Base-by-base conservation (phyloP, 2,329 filamentous ascomycete species). In the Cladobotryum mycophilum region DNA sequence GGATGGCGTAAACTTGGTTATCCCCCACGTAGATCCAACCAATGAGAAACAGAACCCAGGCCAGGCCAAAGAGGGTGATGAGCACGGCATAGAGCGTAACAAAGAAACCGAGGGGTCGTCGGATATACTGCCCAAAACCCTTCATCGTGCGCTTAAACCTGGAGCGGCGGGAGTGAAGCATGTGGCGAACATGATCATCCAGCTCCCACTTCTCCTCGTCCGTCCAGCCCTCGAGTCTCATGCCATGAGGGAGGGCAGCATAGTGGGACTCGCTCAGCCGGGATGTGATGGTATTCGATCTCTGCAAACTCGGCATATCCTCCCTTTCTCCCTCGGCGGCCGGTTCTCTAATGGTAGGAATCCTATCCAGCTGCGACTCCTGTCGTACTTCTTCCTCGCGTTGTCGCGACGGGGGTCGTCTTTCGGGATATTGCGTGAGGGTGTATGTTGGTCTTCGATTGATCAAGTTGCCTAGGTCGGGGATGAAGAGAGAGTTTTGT, bases 41-140 rank as follows among this genome's bases (percentile, higher is more conserved):
- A 64, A 95, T 95, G 49, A 95, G 73, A 69, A 92, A 93, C n/a
- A 95, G 77, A 1, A 95, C 89, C 89, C 89, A 95, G 0, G 87
- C 87, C 12, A 92, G 75, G 61, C 89, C 89, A 59, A 95, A 95
- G 0, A 91, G 74, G 0, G 89, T 93, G 59, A 95, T 91, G 17
- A 92, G 74, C 1, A 80, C 84, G 8, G 88, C 89, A 66, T 95
- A 95, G 4, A 95, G 70, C 0, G 88, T 93, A 52, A 95, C 86
- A 49, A 91, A 77, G 63, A 93, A 89, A 1, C 89, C 89, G 36
- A 95, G 75, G 1, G 89, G 88, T 59, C 82, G 81, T 37, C 76
- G 77, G 13, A 90, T 78, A 62, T 95, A 95, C 67, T 92, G 82
- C 3, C 82, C 81, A 61, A 95, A 95, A 0, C 88, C 89, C 64